phyloP scores from a whole-genome alignment of 176 grass and related monocot species.

The Zizania latifolia region DNA sequence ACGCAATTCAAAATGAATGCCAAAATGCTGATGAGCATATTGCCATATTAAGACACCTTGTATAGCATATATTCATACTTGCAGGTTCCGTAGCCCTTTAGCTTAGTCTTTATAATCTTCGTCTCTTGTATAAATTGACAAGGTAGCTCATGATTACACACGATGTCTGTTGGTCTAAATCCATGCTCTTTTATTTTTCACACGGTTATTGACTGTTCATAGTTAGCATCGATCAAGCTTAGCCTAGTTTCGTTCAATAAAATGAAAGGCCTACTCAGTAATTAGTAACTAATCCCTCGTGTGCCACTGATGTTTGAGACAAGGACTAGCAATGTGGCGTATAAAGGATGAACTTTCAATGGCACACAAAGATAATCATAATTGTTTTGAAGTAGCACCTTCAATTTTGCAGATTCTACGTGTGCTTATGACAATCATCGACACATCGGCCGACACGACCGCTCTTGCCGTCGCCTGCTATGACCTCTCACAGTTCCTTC shows the following conservation, averaged over 20 bases:
- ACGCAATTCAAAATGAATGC: no score
- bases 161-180: no score
- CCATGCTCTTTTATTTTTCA: no score
- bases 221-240: not conserved
- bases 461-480: constrained; percentile 87
- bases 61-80: no score
- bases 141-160: no score
- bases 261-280: not conserved
- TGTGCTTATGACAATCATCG: constrained; percentile 80
- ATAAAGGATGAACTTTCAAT: not conserved
- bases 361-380: not conserved
- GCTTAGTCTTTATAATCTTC: no score
- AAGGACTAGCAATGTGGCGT: not conserved
- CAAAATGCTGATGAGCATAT: no score
- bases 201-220: not conserved
- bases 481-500: constrained; percentile 92
- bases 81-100: no score
- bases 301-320: not conserved
- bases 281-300: not conserved
- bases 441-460: constrained; percentile 67
- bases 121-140: no score
- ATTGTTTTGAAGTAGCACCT: constrained; percentile 3
- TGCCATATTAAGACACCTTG: no score
- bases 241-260: not conserved
- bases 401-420: constrained; percentile 61